phyloP scores from a whole-genome alignment of 2,329 filamentous ascomycete species.

The Calcarisporium arbuscula region DNA sequence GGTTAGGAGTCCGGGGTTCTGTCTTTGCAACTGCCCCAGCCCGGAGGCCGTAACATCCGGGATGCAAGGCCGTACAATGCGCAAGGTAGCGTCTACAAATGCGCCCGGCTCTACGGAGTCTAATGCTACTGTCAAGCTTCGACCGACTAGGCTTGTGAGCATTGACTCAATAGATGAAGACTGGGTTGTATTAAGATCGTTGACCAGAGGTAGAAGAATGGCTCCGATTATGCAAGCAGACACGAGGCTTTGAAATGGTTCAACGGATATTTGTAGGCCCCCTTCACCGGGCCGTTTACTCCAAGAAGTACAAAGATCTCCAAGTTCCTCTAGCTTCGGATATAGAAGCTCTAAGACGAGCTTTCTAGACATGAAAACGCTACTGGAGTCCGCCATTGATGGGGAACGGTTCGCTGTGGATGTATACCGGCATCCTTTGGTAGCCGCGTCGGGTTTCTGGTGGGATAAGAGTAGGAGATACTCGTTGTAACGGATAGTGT shows the following conservation, averaged over 20 bases:
- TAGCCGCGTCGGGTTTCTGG: conserved; percentile 1
- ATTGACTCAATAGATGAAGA: conserved; percentile 41
- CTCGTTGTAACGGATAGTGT: conserved; percentile 37
- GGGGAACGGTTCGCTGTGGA: conserved; percentile 8
- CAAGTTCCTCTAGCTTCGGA: conserved; percentile 45
- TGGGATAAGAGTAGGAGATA: conserved; percentile 50
- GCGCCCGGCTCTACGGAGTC: conserved; percentile 37
- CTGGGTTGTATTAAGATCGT: conserved; percentile 39
- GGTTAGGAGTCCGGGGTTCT: conserved; percentile 33
- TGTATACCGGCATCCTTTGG: conserved; percentile 2
- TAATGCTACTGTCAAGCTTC: conserved; percentile 33
- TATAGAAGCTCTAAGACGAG: conserved; percentile 47
- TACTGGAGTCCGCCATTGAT: conserved; percentile 22
- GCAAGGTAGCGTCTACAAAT: conserved; percentile 41
- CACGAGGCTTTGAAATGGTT: conserved; percentile 46
- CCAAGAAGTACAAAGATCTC: conserved; percentile 42
- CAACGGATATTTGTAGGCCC: conserved; percentile 42
- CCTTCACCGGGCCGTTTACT: conserved; percentile 37
- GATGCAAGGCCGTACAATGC: conserved; percentile 37
- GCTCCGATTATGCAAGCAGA: conserved; percentile 39
- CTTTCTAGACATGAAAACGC: conserved; percentile 38
- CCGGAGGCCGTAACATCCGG: conserved; percentile 34
- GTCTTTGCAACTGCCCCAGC: conserved; percentile 30
- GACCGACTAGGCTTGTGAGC: conserved; percentile 34
- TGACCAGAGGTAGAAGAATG: conserved; percentile 41